Base-by-base conservation (phyloP, 306 rosid genomes). In the Heteromeles arbutifolia region DNA sequence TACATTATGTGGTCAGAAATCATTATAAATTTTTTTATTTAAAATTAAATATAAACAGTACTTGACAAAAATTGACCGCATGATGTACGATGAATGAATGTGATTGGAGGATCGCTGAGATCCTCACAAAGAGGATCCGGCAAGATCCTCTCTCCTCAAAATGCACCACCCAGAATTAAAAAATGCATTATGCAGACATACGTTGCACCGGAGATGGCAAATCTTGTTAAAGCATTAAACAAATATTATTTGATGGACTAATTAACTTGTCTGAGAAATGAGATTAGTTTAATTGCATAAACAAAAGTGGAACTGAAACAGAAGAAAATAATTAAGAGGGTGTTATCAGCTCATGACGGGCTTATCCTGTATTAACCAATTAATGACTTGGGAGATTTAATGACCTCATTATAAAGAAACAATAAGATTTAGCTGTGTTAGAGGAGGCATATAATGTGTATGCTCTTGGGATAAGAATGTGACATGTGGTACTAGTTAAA, bases 131-230 rank as follows among this genome's bases (percentile, higher is more conserved):
- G n/a, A n/a, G n/a, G n/a, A n/a, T n/a, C n/a, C n/a, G n/a, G n/a
- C n/a, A n/a, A n/a, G n/a, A n/a, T n/a, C n/a, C n/a, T n/a, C n/a
- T n/a, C n/a, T n/a, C n/a, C 87, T 65, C 78, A 59, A 71, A 72
- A 82, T 66, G 87, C 77, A 85, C 85, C 85, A 65, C 72, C 77
- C 44, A 78, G 58, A 73, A 80, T 64, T 76, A 70, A 81, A 73
- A 45, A 59, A 44, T 34, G 39, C 39, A 6, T 6, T 34, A 45
- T 58, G 73, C 25, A 48, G 43, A 71, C 34, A 45, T 53, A 12
- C 87, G 80, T 77, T 77, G 79, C 69, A 76, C 87, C 80, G 58
- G 66, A 77, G 68, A 70, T 77, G 75, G 70, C 64, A 77, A 64
- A 66, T 74, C 69, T 81, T 56, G 43, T 64, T 65, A 54, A 70